Evolutionary conservation across 371 early-diverging fungal genomes (phyloP), one percentile per base, ranked within the genome.

Genomic region (Smittium culicis): DNA sequence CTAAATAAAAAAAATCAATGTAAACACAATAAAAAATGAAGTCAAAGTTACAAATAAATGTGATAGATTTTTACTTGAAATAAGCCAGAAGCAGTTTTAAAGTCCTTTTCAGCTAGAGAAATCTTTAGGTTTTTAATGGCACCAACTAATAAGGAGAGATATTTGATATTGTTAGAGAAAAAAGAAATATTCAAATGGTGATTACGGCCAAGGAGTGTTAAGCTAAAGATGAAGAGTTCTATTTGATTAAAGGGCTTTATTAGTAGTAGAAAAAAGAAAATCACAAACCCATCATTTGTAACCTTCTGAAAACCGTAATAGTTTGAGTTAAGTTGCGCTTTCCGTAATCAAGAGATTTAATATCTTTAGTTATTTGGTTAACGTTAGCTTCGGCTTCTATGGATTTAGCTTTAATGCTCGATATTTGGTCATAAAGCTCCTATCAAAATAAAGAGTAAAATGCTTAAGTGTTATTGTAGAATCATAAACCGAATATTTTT

Each of bases 201-300:
- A n/a, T n/a, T n/a, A n/a, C n/a, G n/a, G n/a, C n/a, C n/a, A n/a
- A n/a, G n/a, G n/a, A n/a, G n/a, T n/a, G n/a, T n/a, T n/a, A n/a
- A n/a, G n/a, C n/a, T n/a, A n/a, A n/a, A n/a, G n/a, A n/a, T n/a
- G n/a, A n/a, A n/a, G n/a, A n/a, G n/a, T n/a, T n/a, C n/a, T n/a
- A n/a, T n/a, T n/a, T n/a, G n/a, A n/a, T n/a, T n/a, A n/a, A n/a
- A n/a, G n/a, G n/a, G n/a, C n/a, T n/a, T n/a, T n/a, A n/a, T n/a
- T n/a, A n/a, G n/a, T n/a, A n/a, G n/a, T n/a, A n/a, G n/a, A n/a
- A n/a, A n/a, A n/a, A n/a, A n/a, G n/a, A n/a, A n/a, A n/a, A n/a
- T n/a, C n/a, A n/a, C n/a, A n/a, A n/a, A 3, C 87, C 93, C 82
- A 95, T 79, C 90, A 95, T 90, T 70, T 93, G 92, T 25, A 94